Base-by-base conservation (phyloP, 75 land plant genomes). In the Cunninghamia lanceolata region DNA sequence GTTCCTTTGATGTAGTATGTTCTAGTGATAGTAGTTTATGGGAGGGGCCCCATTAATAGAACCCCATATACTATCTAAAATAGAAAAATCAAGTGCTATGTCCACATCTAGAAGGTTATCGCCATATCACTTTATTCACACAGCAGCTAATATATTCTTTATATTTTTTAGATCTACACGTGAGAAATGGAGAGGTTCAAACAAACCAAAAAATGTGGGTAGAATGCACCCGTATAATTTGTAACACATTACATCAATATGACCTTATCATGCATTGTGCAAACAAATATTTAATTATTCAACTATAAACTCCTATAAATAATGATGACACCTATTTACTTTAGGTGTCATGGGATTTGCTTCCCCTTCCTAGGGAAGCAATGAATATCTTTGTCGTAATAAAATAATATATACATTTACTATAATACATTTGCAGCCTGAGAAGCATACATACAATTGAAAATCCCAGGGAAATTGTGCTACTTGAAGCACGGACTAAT, bases 361-460 rank as follows among this genome's bases (percentile, higher is more conserved):
- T 40, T 76, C 9, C 9, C 42, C 43, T 8, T 40, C 42, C 0
- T 0, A 80, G 30, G 82, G n/a, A 43, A 80, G 25, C n/a, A 42
- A 43, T 42, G 11, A 42, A 45, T 9, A n/a, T 25, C 11, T 40
- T 45, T 80, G 28, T 43, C 45, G 13, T 43, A 13, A n/a, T 42
- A 19, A 46, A 39, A 80, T 28, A 4, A 42, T 9, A 28, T 43
- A 43, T 80, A 39, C 45, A 80, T n/a, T 43, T 80, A 42, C 25
- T 25, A n/a, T 21, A 43, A n/a, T 80, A 80, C 82, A 80, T 39
- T 76, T 76, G 79, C 38, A 80, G 46, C 82, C 82, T 80, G 82
- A 80, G 82, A 80, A 28, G 82, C 82, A 42, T 80, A 43, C 82
- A 45, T 43, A 80, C 11, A 80, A 80, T 80, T 43, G 32, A 80